Evolutionary conservation across 169 alveolate genomes (phyloP).

Genomic region (Perkinsus chesapeaki): DNA sequence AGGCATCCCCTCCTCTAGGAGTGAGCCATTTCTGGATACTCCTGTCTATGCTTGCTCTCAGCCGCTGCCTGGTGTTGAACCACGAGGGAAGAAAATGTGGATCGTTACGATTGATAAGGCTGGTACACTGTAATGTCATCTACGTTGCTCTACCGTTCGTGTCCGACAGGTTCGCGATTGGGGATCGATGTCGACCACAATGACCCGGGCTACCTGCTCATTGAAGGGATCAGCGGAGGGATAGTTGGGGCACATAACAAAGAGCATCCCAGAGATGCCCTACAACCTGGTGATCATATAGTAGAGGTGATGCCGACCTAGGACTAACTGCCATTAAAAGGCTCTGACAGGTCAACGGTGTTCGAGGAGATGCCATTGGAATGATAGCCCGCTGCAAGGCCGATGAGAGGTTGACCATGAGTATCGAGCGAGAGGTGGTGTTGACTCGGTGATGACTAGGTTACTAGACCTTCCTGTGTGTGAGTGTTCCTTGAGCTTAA

Average conservation of each 20-base stretch:
- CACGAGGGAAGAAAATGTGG: neutral
- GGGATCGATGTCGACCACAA: neutral
- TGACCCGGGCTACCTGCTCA: neutral
- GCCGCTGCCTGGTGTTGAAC: neutral
- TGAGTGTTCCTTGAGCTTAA: neutral
- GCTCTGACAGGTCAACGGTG: neutral
- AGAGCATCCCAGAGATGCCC: neutral
- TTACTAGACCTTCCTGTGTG: neutral
- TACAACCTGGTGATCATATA: neutral
- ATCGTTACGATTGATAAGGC: neutral
- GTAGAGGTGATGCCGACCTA: neutral
- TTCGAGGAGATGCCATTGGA: neutral
- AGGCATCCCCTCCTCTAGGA: neutral
- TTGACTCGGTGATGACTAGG: neutral
- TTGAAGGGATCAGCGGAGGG: neutral
- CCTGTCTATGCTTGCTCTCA: neutral
- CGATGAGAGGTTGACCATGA: neutral
- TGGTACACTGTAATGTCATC: too few relatives aligned
- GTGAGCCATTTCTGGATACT: neutral
- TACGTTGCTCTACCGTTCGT: too few relatives aligned
- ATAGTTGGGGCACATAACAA: neutral
- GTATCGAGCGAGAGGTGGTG: neutral
- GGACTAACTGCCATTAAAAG: neutral
- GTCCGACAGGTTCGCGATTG: neutral
- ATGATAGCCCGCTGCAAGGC: neutral